Base-by-base conservation (phyloP, 2,329 filamentous ascomycete species). In the Calonectria hongkongensis region DNA sequence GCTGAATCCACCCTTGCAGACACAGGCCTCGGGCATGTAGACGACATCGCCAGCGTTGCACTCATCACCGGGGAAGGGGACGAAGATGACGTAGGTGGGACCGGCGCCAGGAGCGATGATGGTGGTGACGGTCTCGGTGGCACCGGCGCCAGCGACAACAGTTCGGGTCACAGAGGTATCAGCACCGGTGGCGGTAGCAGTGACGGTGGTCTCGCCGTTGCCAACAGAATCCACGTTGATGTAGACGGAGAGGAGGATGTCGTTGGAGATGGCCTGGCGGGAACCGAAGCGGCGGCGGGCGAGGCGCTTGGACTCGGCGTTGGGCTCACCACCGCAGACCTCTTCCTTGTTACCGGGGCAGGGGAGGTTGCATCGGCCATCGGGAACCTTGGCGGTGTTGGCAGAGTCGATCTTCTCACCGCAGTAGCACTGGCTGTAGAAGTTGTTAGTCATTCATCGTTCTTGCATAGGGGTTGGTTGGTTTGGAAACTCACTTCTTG, bases 201-300 rank as follows among this genome's bases (percentile, higher is more conserved):
- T 60, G 54, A 39, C 54, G 9, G 54, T 60, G 36, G 54, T 4
- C 21, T 41, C 54, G n/a, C 36, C 54, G 33, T 21, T 1, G 6
- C 54, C 65, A n/a, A 28, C n/a, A 39, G 39, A 54, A 30, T 51
- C 54, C 47, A 69, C 10, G 28, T 75, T 79, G 71, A 79, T 73
- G 54, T 75, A 79, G 68, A 79, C 75, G 50, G 78, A 79, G 28
- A 79, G 75, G 56, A 71, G 74, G 60, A 79, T 65, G 62, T 50
- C 77, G 75, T 68, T 74, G 75, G 77, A 6, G 27, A 79, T 66
- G 25, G 60, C 51, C 67, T 79, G 77, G 60, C 77, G 77, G 45
- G 68, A 39, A 33, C 25, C 16, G 66, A 78, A 48, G 16, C 16
- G 25, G 58, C 58, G 39, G 27, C 58, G 58, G 27, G 41, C 39